phyloP scores from a whole-genome alignment of 306 rosid genomes.

The Pterocarpus santalinus region DNA sequence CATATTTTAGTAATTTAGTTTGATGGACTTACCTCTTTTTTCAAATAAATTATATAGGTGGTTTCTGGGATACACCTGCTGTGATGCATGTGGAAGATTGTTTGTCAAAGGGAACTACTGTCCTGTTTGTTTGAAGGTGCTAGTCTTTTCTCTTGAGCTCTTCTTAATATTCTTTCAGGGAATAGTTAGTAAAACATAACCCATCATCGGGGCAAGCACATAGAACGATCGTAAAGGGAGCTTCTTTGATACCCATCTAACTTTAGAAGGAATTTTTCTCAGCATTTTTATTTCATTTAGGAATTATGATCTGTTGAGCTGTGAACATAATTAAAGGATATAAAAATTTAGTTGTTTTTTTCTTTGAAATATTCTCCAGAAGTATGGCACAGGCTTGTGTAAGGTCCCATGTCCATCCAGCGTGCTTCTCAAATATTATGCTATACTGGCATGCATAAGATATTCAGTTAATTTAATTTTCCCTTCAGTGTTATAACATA shows the following conservation, averaged over 20 bases:
- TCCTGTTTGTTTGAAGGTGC: conserved; percentile 98
- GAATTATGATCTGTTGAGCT: not conserved
- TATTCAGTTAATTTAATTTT: conserved; percentile 6
- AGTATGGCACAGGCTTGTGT: conserved; percentile 24
- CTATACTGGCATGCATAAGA: not conserved
- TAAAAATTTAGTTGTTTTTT: not conserved
- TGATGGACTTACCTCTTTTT: conserved; percentile 46
- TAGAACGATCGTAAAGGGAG: conserved; percentile 24
- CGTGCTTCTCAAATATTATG: conserved; percentile 24
- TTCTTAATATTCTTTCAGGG: conserved; percentile 19
- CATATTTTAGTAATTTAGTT: not conserved
- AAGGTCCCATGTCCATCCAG: conserved; percentile 1
- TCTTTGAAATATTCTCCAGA: conserved; percentile 13
- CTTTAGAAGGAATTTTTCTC: conserved; percentile 21
- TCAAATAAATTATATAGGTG: conserved; percentile 64
- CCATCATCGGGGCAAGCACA: not conserved
- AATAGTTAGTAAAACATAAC: not conserved
- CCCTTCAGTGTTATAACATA: not conserved
- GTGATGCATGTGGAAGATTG: conserved; percentile 99
- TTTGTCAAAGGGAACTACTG: conserved; percentile 98
- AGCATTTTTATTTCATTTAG: conserved; percentile 19
- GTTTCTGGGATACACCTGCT: conserved; percentile 97
- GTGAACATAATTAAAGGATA: conserved; percentile 26
- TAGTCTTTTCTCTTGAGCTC: conserved; percentile 30
- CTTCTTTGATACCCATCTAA: not conserved